phyloP scores from a whole-genome alignment of 345 rosid species.

The Salix purpurea region DNA sequence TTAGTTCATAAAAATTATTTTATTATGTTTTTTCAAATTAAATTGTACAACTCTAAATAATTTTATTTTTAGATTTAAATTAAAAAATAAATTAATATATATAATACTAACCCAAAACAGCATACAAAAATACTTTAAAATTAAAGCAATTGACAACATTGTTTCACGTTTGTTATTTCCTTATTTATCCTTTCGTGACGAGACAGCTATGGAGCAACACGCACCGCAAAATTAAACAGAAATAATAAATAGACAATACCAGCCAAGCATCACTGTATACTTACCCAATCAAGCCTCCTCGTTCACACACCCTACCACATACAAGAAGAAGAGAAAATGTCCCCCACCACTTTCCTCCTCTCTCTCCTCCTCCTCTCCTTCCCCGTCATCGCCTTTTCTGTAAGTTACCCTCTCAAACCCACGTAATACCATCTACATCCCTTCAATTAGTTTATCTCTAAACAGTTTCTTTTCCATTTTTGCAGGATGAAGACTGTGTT shows the following conservation, averaged over 20 bases:
- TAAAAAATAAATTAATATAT: too few relatives aligned
- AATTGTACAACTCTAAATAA: too few relatives aligned
- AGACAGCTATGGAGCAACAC: too few relatives aligned
- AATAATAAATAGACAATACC: neutral
- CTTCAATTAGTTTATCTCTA: neutral
- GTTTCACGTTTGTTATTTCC: too few relatives aligned
- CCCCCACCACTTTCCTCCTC: neutral
- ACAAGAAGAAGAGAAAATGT: neutral
- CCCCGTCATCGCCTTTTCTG: conserved; percentile 13
- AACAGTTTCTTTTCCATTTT: neutral
- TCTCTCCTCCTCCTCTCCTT: conserved; percentile 14
- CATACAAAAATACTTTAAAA: too few relatives aligned
- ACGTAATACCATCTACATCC: neutral
- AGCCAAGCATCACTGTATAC: neutral
- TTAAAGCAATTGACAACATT: too few relatives aligned
- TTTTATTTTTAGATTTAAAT: too few relatives aligned
- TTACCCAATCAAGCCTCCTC: neutral
- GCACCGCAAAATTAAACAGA: too few relatives aligned
- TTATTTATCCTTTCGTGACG: too few relatives aligned
- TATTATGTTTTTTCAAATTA: too few relatives aligned
- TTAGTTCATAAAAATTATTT: too few relatives aligned
- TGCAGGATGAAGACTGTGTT: conserved; percentile 48
- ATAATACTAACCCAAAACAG: too few relatives aligned
- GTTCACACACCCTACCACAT: neutral
- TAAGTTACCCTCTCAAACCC: conserved; percentile 12